Conservation (phyloP, 2,329 filamentous ascomycete species). For the Alternaria atra region DNA sequence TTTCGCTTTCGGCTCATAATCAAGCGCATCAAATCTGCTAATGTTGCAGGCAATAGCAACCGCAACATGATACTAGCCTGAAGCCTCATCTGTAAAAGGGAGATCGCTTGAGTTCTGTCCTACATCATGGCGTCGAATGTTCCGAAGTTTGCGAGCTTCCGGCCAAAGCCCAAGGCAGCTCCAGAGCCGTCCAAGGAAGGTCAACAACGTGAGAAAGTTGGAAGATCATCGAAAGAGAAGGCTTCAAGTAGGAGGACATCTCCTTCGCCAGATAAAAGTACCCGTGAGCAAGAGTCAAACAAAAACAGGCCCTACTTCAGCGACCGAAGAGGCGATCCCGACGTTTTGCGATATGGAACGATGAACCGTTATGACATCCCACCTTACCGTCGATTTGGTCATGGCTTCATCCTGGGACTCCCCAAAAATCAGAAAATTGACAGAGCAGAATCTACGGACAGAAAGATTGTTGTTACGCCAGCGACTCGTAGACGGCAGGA, state of each 20-base stretch:
- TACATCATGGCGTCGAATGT: slow-evolving; percentile 51
- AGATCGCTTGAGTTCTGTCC: not conserved
- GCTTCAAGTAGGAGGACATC: slow-evolving; percentile 30
- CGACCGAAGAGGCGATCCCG: slow-evolving; percentile 79
- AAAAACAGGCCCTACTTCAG: slow-evolving; percentile 33
- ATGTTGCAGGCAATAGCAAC: not conserved
- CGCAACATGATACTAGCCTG: not conserved
- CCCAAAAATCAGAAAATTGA: slow-evolving; percentile 70
- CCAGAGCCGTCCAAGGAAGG: slow-evolving; percentile 21
- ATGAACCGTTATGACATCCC: slow-evolving; percentile 78
- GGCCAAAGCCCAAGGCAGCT: slow-evolving; percentile 55
- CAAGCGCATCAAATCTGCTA: not conserved
- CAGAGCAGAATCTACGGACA: slow-evolving; percentile 66
- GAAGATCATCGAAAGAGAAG: slow-evolving; percentile 16
- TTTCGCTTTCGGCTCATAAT: not conserved
- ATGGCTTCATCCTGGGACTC: slow-evolving; percentile 75
- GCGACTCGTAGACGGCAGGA: slow-evolving; percentile 54
- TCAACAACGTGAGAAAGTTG: slow-evolving; percentile 15
- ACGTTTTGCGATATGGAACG: slow-evolving; percentile 78
- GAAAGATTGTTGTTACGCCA: slow-evolving; percentile 48
- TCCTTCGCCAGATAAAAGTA: slow-evolving; percentile 43
- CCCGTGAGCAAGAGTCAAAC: slow-evolving; percentile 2
- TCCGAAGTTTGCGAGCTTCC: slow-evolving; percentile 81
- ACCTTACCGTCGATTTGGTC: slow-evolving; percentile 72
- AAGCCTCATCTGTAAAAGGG: not conserved